phyloP scores from a whole-genome alignment of 2,329 filamentous ascomycete species.

The Rutstroemia sp. region DNA sequence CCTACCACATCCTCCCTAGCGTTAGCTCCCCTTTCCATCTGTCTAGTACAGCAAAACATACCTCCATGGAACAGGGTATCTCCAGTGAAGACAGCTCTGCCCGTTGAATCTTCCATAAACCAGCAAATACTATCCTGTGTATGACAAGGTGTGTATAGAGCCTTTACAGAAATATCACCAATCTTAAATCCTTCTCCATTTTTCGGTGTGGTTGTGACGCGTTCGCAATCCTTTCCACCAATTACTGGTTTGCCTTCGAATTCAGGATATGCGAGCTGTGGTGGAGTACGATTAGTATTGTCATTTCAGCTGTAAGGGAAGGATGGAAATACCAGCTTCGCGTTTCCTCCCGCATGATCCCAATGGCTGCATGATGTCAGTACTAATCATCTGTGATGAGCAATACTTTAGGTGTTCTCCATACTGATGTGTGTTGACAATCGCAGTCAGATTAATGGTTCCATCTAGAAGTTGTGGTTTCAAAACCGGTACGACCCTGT shows the following conservation, averaged over 20 bases:
- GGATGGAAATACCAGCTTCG: conserved; percentile 53
- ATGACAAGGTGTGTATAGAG: conserved; percentile 93
- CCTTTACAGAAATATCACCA: conserved; percentile 74
- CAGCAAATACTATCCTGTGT: conserved; percentile 98
- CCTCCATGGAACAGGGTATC: conserved; percentile 94
- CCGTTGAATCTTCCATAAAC: conserved; percentile 72
- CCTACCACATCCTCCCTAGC: conserved; percentile 66
- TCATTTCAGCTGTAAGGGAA: neutral
- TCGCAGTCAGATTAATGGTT: conserved; percentile 75
- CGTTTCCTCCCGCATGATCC: conserved; percentile 92
- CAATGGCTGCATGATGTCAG: conserved; percentile 58
- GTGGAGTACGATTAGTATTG: neutral
- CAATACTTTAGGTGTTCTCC: conserved; percentile 29
- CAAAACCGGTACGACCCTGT: conserved; percentile 54
- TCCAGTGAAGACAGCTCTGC: conserved; percentile 84
- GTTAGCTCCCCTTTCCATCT: neutral
- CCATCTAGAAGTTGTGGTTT: conserved; percentile 65
- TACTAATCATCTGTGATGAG: neutral
- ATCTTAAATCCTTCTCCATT: conserved; percentile 76
- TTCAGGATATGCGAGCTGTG: conserved; percentile 20
- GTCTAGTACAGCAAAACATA: conserved; percentile 31
- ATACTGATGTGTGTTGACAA: conserved; percentile 97
- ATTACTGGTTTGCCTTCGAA: conserved; percentile 55
- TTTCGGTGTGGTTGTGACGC: conserved; percentile 68
- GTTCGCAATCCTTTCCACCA: conserved; percentile 78